Percentiles rank a stretch among this genome's conserved stretches.
Evolutionary conservation across 2,329 filamentous ascomycete genomes (phyloP).

Genomic region (Colletotrichum sp.): DNA sequence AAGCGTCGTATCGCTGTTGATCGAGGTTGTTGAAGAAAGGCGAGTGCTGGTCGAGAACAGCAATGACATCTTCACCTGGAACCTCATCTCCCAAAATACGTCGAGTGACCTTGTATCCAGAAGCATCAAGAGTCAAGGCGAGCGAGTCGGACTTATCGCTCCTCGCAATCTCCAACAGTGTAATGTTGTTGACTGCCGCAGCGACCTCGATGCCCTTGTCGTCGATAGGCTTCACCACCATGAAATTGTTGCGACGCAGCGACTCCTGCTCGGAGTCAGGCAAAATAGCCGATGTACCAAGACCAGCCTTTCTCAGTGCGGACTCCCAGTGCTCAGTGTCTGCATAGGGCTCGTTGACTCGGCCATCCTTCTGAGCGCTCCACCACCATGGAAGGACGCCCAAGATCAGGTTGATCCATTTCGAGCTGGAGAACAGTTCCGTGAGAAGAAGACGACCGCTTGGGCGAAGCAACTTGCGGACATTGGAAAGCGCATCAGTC

Average conservation of each 20-base stretch:
- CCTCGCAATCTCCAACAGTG: not conserved
- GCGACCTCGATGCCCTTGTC: not conserved
- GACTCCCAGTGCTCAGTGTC: not conserved
- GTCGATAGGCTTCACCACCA: not conserved
- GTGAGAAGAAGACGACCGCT: slow-evolving; percentile 23
- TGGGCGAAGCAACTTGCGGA: not conserved
- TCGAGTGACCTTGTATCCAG: not conserved
- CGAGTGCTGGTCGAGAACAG: slow-evolving; percentile 26
- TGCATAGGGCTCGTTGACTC: slow-evolving; percentile 29
- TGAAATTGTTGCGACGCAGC: not conserved
- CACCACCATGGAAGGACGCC: slow-evolving; percentile 25
- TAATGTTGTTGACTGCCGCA: not conserved
- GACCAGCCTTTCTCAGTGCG: not conserved
- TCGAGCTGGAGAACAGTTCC: slow-evolving; percentile 27
- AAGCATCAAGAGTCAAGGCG: not conserved
- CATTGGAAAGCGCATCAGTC: not conserved
- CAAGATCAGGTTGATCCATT: slow-evolving; percentile 31
- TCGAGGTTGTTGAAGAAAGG: slow-evolving; percentile 31
- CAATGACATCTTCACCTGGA: slow-evolving; percentile 28
- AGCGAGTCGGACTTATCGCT: not conserved
- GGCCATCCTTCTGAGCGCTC: slow-evolving; percentile 30
- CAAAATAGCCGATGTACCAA: not conserved
- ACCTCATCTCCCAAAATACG: not conserved
- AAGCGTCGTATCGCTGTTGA: slow-evolving; percentile 7
- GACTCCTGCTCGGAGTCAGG: not conserved